Percentiles rank a stretch among this genome's conserved stretches.
phyloP scores from a whole-genome alignment of 2,329 filamentous ascomycete species.

The Lasiodiplodia theobromae region DNA sequence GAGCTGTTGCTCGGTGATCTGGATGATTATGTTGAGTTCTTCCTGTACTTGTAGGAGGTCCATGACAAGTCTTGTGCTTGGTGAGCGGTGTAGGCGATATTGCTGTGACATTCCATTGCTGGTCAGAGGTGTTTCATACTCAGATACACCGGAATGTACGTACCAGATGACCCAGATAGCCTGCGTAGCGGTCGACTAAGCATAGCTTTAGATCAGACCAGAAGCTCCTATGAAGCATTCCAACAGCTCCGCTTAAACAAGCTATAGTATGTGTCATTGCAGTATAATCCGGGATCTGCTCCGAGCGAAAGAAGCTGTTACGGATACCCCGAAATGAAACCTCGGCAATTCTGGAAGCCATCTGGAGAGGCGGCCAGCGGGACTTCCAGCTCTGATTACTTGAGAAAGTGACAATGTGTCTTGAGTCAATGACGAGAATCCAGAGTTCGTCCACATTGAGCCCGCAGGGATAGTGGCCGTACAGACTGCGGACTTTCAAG shows the following conservation, averaged over 20 bases:
- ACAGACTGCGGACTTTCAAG: conserved; percentile 52
- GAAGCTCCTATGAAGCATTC: conserved; percentile 53
- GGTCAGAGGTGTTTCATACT: background rate
- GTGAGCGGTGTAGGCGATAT: conserved; percentile 50
- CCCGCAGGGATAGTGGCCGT: conserved; percentile 50
- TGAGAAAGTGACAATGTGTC: conserved; percentile 52
- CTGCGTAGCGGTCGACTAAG: conserved; percentile 52
- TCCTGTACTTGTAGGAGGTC: conserved; percentile 54
- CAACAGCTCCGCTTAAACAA: conserved; percentile 49
- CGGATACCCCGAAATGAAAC: conserved; percentile 52
- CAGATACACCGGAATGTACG: background rate
- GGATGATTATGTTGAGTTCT: conserved; percentile 54
- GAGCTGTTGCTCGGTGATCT: conserved; percentile 52
- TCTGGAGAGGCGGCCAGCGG: conserved; percentile 51
- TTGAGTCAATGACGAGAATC: conserved; percentile 50
- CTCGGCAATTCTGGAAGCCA: conserved; percentile 49
- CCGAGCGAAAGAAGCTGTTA: conserved; percentile 45
- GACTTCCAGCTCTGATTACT: conserved; percentile 55
- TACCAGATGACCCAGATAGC: conserved; percentile 49
- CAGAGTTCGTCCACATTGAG: conserved; percentile 54
- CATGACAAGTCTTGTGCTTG: conserved; percentile 54
- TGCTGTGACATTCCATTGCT: conserved; percentile 34
- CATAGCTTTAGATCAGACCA: conserved; percentile 52
- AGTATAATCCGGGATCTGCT: conserved; percentile 47
- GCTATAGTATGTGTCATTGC: conserved; percentile 48